phyloP scores from a whole-genome alignment of 495 filamentous ascomycete genomes.

The Aeminium ludgeri region DNA sequence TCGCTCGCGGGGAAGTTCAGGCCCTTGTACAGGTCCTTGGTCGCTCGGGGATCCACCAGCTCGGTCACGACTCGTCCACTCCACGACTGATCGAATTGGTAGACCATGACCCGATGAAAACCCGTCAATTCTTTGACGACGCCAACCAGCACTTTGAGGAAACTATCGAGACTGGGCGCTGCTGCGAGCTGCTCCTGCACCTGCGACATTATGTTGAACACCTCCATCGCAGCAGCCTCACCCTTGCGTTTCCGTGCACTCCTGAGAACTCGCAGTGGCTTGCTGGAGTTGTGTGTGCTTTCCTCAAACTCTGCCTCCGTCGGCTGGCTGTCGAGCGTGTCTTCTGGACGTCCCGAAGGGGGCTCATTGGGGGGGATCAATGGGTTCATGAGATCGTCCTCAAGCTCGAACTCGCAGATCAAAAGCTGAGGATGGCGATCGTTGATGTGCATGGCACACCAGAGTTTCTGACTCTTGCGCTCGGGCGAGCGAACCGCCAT shows the following conservation, averaged over 20 bases:
- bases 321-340: conserved; percentile 54
- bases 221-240: conserved; percentile 81
- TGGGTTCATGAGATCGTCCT: conserved; percentile 62
- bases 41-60: conserved; percentile 61
- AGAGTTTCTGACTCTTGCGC: conserved; percentile 45
- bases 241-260: conserved; percentile 60
- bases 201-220: conserved; percentile 82
- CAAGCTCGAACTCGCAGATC: conserved; percentile 84
- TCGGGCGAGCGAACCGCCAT: conserved; percentile 45
- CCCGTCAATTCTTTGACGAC: conserved; percentile 74
- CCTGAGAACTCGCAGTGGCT: conserved; percentile 63
- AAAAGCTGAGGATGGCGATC: conserved; percentile 47
- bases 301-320: conserved; percentile 55
- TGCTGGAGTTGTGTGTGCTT: conserved; percentile 55
- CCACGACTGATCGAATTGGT: conserved; percentile 72
- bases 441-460: conserved; percentile 76
- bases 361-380: conserved; percentile 40
- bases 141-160: conserved; percentile 60
- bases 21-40: conserved; percentile 76
- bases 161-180: conserved; percentile 46
- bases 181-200: conserved; percentile 63
- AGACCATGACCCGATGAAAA: conserved; percentile 86
- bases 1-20: conserved; percentile 84
- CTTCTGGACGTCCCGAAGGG: conserved; percentile 44
- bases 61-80: conserved; percentile 83